phyloP scores from a whole-genome alignment of 2,329 filamentous ascomycete genomes.

The Neocucurbitaria cava region DNA sequence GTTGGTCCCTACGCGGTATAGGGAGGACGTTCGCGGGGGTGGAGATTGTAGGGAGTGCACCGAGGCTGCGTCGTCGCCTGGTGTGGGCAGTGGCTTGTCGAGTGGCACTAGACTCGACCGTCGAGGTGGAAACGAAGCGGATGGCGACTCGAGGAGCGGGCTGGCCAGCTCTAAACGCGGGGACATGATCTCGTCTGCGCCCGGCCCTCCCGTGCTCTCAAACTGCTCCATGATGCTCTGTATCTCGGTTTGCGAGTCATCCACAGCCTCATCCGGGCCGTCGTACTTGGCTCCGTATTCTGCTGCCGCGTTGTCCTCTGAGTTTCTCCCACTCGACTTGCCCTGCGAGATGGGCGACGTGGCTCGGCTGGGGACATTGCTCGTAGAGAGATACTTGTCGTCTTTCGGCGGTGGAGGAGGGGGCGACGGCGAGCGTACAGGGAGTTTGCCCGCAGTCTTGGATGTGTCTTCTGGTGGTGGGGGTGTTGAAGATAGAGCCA shows the following conservation, averaged over 20 bases:
- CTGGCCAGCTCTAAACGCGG: constrained; percentile 83
- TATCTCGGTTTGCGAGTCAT: constrained; percentile 81
- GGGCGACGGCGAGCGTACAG: constrained; percentile 47
- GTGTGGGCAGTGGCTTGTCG: constrained; percentile 50
- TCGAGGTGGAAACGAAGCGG: constrained; percentile 75
- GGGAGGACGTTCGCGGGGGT: constrained; percentile 44
- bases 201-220: constrained; percentile 73
- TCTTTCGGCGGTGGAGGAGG: constrained; percentile 61
- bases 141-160: constrained; percentile 71
- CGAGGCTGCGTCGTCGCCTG: constrained; percentile 28
- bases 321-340: constrained; percentile 51
- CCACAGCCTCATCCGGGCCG: constrained; percentile 47
- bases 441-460: constrained; percentile 37
- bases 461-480: constrained; percentile 25
- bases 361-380: constrained; percentile 51
- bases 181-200: constrained; percentile 88
- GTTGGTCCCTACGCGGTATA: constrained; percentile 41
- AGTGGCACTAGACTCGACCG: constrained; percentile 85
- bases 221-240: constrained; percentile 99
- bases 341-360: constrained; percentile 40
- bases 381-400: constrained; percentile 55
- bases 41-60: constrained; percentile 37
- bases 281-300: constrained; percentile 59
- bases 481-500: constrained; percentile 28
- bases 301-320: constrained; percentile 42